A percentile compares a stretch with the other conserved stretches of the same genome.
These are phyloP conservation scores for Claviceps humidiphila DNA, from an alignment of 2,329 filamentous ascomycete genomes.

Conservation along the genomic window DNA sequence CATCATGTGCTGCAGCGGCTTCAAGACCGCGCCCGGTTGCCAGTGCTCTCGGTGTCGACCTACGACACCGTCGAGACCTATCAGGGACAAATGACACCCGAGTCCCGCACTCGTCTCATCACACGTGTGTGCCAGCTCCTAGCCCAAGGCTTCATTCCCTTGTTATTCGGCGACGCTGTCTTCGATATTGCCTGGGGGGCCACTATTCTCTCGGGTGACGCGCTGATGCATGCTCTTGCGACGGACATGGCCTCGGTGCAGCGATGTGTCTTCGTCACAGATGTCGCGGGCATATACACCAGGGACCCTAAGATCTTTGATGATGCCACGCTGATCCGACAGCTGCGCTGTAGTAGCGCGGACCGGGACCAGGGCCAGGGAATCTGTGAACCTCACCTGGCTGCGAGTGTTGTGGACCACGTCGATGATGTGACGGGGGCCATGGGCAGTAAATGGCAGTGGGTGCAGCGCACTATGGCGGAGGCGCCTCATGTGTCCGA, in stretches of 20 bases:
- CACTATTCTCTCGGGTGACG: constrained; percentile 4
- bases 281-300: constrained; percentile 3
- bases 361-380: no score
- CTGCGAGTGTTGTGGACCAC: not conserved
- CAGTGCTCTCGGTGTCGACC: constrained; percentile 2
- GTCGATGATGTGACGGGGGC: constrained; percentile 2
- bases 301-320: not conserved
- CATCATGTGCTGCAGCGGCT: constrained; percentile 2
- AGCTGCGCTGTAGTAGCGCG: not conserved
- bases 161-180: constrained; percentile 4
- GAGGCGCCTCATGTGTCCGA: not conserved
- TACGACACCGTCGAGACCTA: constrained; percentile 4
- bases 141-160: constrained; percentile 1
- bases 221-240: constrained; percentile 1
- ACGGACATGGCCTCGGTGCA: not conserved
- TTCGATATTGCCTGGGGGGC: not conserved
- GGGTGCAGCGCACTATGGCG: constrained; percentile 1
- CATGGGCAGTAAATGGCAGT: constrained; percentile 3
- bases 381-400: not conserved
- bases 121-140: not conserved
- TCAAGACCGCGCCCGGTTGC: not conserved
- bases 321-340: not conserved
- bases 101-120: not conserved
- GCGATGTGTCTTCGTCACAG: constrained; percentile 4
- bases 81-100: not conserved